Evolutionary conservation across 306 rosid genomes (phyloP).

Genomic region (Abrus precatorius): DNA sequence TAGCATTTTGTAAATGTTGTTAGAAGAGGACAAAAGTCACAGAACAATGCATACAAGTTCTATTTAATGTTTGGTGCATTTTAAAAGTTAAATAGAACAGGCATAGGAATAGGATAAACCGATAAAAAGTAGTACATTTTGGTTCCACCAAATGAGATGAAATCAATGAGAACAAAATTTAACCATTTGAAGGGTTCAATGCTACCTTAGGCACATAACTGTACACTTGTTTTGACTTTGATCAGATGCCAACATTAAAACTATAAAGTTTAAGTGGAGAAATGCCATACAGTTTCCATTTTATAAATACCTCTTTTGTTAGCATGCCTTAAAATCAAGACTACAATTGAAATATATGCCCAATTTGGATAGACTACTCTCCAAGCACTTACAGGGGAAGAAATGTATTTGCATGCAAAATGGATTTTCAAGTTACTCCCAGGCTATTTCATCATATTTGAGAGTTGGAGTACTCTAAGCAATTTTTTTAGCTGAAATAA

Average conservation of each 20-base stretch:
- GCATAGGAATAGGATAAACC: not conserved
- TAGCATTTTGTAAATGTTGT: not conserved
- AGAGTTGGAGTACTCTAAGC: not conserved
- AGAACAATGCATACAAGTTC: not conserved
- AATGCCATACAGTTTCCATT: not conserved
- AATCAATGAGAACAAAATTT: too few relatives aligned
- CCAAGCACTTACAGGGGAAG: too few relatives aligned
- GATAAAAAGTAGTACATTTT: not conserved
- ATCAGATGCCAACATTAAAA: constrained; percentile 5
- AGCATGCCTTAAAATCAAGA: constrained; percentile 7
- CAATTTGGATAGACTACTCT: too few relatives aligned
- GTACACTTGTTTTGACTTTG: constrained; percentile 8
- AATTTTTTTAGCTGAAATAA: not conserved
- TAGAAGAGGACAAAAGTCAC: not conserved
- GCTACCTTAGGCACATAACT: not conserved
- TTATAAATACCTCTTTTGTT: constrained; percentile 8
- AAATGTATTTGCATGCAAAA: not conserved
- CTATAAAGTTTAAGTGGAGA: constrained; percentile 12
- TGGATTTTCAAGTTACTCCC: not conserved
- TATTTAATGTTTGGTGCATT: not conserved
- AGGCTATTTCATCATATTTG: constrained; percentile 9
- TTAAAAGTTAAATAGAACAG: not conserved
- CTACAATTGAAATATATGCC: constrained; percentile 3
- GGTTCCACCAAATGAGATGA: not conserved
- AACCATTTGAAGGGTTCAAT: not conserved